Evolutionary conservation across 1,284 basidiomycete species (phyloP).

Genomic region (Papiliotrema terrestris): DNA sequence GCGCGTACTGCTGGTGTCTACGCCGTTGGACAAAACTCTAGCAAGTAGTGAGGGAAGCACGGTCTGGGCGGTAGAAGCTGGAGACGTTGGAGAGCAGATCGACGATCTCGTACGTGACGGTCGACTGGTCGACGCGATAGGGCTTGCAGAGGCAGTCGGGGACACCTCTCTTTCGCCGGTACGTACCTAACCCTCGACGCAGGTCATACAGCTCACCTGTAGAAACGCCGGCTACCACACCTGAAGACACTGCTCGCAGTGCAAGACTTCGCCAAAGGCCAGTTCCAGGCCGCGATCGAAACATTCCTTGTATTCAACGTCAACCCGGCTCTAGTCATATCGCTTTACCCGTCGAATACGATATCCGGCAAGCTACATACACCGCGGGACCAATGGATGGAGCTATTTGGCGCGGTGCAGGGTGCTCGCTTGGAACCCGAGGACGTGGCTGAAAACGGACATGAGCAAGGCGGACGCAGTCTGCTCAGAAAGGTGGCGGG

Average conservation of each 20-base stretch:
- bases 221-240: constrained; percentile 51
- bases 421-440: constrained; percentile 42
- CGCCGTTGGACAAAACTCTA: constrained; percentile 65
- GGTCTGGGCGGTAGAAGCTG: constrained; percentile 72
- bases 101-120: constrained; percentile 75
- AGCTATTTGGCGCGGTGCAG: constrained; percentile 74
- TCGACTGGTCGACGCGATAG: constrained; percentile 74
- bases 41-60: constrained; percentile 65
- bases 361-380: constrained; percentile 76
- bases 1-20: constrained; percentile 60
- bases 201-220: neutral
- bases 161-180: constrained; percentile 67
- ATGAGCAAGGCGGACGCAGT: constrained; percentile 13
- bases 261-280: constrained; percentile 60
- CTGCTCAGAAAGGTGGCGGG: constrained; percentile 29
- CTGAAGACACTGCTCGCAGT: constrained; percentile 72
- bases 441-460: constrained; percentile 9
- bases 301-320: constrained; percentile 82
- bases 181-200: constrained; percentile 6
- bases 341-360: constrained; percentile 70
- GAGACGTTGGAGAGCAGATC: constrained; percentile 72
- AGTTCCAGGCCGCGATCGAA: constrained; percentile 64
- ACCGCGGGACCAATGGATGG: constrained; percentile 68
- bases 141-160: constrained; percentile 67
- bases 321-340: constrained; percentile 90